Percentiles rank a stretch among this genome's conserved stretches.
These are phyloP conservation scores for Astrocystis sublimbata DNA, from an alignment of 495 filamentous ascomycete genomes.

Conservation along the genomic window DNA sequence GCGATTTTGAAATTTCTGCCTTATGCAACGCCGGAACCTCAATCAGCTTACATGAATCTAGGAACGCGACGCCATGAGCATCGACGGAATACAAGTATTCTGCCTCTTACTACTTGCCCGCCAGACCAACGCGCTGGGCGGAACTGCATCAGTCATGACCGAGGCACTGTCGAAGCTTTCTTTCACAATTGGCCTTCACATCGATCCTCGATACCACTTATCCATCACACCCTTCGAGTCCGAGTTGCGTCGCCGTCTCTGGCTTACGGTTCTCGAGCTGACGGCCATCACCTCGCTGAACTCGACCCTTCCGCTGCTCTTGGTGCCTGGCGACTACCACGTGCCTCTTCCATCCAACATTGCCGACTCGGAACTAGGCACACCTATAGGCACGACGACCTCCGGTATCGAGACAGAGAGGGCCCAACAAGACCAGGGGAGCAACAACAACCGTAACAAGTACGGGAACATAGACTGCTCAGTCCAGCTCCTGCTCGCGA, in stretches of 20 bases:
- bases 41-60: neutral
- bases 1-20: neutral
- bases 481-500: conserved; percentile 1
- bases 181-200: conserved; percentile 9
- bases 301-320: conserved; percentile 9
- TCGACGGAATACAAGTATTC: conserved; percentile 17
- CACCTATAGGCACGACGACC: too few relatives aligned
- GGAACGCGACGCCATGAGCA: conserved; percentile 18
- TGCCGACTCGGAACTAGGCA: neutral
- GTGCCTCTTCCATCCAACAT: conserved; percentile 2
- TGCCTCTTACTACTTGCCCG: conserved; percentile 12
- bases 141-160: neutral
- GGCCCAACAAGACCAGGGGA: neutral
- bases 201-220: neutral
- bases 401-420: neutral
- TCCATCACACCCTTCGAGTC: conserved; percentile 10
- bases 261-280: conserved; percentile 13
- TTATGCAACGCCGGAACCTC: neutral
- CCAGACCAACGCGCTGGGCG: conserved; percentile 11
- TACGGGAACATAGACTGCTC: conserved; percentile 4
- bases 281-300: conserved; percentile 8
- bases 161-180: conserved; percentile 9
- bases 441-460: neutral
- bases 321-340: neutral
- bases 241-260: conserved; percentile 15